Conservation (phyloP, 2,329 filamentous ascomycete genomes). For the Xylaria sp. region DNA sequence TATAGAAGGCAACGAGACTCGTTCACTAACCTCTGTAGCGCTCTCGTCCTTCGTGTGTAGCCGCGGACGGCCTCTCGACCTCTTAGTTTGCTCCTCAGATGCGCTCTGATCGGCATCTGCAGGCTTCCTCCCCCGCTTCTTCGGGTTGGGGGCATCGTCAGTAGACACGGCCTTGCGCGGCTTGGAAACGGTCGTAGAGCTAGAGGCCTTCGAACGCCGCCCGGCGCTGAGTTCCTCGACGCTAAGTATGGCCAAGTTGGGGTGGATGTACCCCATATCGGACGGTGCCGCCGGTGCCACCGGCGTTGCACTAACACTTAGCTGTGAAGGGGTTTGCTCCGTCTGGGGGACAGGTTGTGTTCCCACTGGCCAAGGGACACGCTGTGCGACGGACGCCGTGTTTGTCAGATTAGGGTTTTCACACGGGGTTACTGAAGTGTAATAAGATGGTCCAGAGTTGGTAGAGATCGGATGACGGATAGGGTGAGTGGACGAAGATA, state of each 20-base stretch:
- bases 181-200: constrained; percentile 22
- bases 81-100: constrained; percentile 55
- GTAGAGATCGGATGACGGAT: constrained; percentile 3
- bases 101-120: constrained; percentile 39
- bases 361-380: constrained; percentile 11
- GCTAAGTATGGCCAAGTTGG: constrained; percentile 48
- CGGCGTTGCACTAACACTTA: constrained; percentile 5
- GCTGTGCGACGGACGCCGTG: constrained; percentile 4
- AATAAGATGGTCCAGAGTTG: constrained; percentile 2
- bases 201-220: constrained; percentile 21
- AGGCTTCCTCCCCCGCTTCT: constrained; percentile 40
- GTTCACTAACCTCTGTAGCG: constrained; percentile 70
- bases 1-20: constrained; percentile 6
- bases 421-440: neutral
- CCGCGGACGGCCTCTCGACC: constrained; percentile 72
- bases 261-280: constrained; percentile 37
- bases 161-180: constrained; percentile 20
- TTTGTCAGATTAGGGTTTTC: constrained; percentile 1
- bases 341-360: constrained; percentile 7
- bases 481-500: neutral
- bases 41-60: constrained; percentile 79
- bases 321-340: constrained; percentile 5
- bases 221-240: constrained; percentile 50
- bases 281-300: constrained; percentile 12
- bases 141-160: constrained; percentile 20